Evolutionary conservation across 352 stramenopile genomes (phyloP), one percentile per base, ranked within the genome.

Genomic region (Pythium aphanidermatum): DNA sequence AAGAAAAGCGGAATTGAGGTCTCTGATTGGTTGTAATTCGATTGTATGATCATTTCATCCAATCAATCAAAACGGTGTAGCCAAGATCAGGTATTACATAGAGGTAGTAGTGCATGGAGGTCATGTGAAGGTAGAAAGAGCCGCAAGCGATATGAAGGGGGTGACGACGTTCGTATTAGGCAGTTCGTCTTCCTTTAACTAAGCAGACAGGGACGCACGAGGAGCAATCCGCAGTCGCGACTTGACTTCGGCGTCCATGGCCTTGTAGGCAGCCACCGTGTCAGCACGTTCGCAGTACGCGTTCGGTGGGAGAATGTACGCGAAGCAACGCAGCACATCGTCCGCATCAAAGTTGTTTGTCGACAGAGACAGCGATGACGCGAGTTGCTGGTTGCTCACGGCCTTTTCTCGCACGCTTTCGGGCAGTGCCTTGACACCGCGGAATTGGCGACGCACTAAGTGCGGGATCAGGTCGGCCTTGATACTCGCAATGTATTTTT

Each of bases 401-500:
- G 78, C 70, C 32, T 79, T 86, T 1, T 69, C 66, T 16, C 74
- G 62, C 31, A 92, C 60, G 24, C 45, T 70, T 45, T 81, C 61
- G 5, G 74, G 70, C 10, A 88, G 46, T 6, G 66, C 75, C n/a
- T 66, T 49, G 12, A 59, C 51, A 27, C 79, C 80, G 20, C 80
- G 75, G 50, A 92, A 92, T 55, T 92, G 80, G 20, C 75, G 75
- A 24, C 74, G 70, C 36, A 92, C 69, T 21, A 92, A 58, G 34
- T 87, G 76, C 29, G 80, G 80, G 21, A 92, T 71, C 3, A 92
- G 51, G 32, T 92, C 80, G 29, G 74, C 69, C 55, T 92, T 89
- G 58, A 92, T 88, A 51, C 75, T 92, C 20, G 69, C 67, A 46
- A 92, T 86, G 63, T 86, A 79, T 58, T 88, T 86, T 58, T 89